These are phyloP conservation scores for Wickerhamiella parazyma DNA, from an alignment of 805 yeast genomes.

Conservation along the genomic window DNA sequence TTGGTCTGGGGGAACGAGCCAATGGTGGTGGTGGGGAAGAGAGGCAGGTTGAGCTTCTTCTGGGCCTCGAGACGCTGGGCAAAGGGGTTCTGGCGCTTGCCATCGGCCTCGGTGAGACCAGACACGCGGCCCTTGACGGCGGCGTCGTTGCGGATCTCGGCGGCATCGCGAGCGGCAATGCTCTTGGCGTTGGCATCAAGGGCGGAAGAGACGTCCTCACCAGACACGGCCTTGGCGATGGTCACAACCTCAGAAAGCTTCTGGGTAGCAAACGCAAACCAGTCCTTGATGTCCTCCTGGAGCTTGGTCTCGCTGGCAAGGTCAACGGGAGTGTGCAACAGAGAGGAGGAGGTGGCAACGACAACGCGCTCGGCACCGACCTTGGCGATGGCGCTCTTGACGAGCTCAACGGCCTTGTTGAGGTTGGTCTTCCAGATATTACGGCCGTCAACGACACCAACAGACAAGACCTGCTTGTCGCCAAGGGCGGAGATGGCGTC, in stretches of 20 bases:
- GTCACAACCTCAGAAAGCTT: conserved; percentile 83
- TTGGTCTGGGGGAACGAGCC: conserved; percentile 99
- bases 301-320: conserved; percentile 83
- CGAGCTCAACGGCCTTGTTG: conserved; percentile 69
- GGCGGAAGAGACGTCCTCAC: conserved; percentile 58
- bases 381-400: conserved; percentile 68
- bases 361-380: conserved; percentile 66
- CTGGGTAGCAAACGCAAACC: conserved; percentile 98
- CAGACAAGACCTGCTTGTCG: conserved; percentile 70
- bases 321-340: conserved; percentile 97
- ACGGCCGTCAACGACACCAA: conserved; percentile 97
- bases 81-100: conserved; percentile 80
- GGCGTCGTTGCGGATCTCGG: conserved; percentile 81
- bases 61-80: conserved; percentile 77
- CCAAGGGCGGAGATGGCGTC: conserved; percentile 56
- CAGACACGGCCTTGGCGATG: conserved; percentile 76
- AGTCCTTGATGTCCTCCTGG: conserved; percentile 82
- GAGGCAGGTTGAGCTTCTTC: conserved; percentile 82
- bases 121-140: conserved; percentile 81
- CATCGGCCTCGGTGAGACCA: conserved; percentile 46
- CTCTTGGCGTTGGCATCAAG: conserved; percentile 80
- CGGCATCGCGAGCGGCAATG: conserved; percentile 70
- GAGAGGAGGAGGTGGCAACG: conserved; percentile 91
- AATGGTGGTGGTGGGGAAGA: conserved; percentile 99
- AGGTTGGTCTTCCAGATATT: conserved; percentile 98